phyloP scores from a whole-genome alignment of 202 grass and related monocot species.

The Musa balbisiana region DNA sequence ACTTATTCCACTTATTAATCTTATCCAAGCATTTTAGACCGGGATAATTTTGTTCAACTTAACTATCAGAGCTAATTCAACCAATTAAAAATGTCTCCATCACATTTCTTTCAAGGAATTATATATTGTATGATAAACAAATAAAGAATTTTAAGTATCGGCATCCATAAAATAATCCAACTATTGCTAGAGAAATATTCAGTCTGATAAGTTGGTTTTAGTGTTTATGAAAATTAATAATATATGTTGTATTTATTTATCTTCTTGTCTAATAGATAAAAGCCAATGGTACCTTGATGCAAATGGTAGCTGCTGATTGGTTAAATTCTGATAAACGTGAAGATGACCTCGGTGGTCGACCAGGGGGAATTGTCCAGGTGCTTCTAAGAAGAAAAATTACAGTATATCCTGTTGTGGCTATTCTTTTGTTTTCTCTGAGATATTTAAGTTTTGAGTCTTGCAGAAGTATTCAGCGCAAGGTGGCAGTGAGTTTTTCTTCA shows the following conservation, averaged over 20 bases:
- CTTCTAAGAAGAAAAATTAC: constrained; percentile 20
- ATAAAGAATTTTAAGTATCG: too few species aligned
- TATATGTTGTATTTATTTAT: not conserved
- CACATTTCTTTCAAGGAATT: too few species aligned
- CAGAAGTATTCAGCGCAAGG: constrained; percentile 92
- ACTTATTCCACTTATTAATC: too few species aligned
- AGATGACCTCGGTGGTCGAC: constrained; percentile 82
- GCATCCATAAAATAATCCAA: too few species aligned
- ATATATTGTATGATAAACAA: too few species aligned
- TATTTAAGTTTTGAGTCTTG: constrained; percentile 29
- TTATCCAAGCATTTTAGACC: too few species aligned
- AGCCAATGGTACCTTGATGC: constrained; percentile 91
- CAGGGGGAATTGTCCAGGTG: constrained; percentile 85
- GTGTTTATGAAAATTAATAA: too few species aligned
- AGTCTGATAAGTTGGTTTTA: too few species aligned
- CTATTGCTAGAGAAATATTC: too few species aligned
- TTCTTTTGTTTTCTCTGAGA: not conserved
- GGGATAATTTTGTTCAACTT: too few species aligned
- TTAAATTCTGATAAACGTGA: constrained; percentile 92
- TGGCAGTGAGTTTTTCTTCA: constrained; percentile 83
- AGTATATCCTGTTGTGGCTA: not conserved
- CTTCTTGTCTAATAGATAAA: constrained; percentile 50
- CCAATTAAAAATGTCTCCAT: too few species aligned
- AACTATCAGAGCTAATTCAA: too few species aligned
- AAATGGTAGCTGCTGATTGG: constrained; percentile 99